Evolutionary conservation across 2,329 filamentous ascomycete genomes (phyloP).

Genomic region (Dendrostoma leiphaemia): DNA sequence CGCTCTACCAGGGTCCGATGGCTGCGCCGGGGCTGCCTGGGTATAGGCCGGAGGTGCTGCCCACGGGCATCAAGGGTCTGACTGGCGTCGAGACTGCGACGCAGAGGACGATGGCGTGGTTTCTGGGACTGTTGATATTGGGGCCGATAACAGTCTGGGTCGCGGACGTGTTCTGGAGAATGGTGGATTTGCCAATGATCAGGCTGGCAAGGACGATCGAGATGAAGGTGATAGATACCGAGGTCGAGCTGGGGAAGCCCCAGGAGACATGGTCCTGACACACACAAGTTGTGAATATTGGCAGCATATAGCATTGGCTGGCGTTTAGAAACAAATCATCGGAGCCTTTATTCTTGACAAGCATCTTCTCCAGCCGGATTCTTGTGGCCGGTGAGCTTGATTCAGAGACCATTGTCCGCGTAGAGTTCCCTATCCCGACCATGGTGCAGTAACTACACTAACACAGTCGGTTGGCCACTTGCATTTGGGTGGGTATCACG

Average conservation of each 20-base stretch:
- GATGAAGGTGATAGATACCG: slow-evolving; percentile 13
- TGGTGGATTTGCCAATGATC: slow-evolving; percentile 46
- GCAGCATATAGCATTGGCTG: neutral
- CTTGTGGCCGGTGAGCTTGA: too few species aligned
- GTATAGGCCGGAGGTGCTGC: slow-evolving; percentile 23
- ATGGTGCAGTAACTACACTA: too few species aligned
- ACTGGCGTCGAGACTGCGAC: slow-evolving; percentile 28
- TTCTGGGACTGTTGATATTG: slow-evolving; percentile 35
- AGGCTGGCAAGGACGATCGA: slow-evolving; percentile 28
- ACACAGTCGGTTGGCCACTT: too few species aligned
- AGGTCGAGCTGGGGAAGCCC: slow-evolving; percentile 15
- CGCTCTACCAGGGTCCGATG: slow-evolving; percentile 21
- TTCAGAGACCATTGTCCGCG: too few species aligned
- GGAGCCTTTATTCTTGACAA: too few species aligned
- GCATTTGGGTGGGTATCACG: too few species aligned
- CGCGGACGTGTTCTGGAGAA: slow-evolving; percentile 58
- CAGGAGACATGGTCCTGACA: neutral
- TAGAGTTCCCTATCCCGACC: too few species aligned
- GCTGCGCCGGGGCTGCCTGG: slow-evolving; percentile 22
- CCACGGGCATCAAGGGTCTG: slow-evolving; percentile 31
- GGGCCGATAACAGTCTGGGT: slow-evolving; percentile 46
- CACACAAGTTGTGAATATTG: neutral
- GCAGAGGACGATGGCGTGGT: slow-evolving; percentile 33
- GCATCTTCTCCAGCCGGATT: too few species aligned
- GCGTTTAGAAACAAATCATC: neutral